phyloP scores from a whole-genome alignment of 345 rosid species.

The Noccaea caerulescens region DNA sequence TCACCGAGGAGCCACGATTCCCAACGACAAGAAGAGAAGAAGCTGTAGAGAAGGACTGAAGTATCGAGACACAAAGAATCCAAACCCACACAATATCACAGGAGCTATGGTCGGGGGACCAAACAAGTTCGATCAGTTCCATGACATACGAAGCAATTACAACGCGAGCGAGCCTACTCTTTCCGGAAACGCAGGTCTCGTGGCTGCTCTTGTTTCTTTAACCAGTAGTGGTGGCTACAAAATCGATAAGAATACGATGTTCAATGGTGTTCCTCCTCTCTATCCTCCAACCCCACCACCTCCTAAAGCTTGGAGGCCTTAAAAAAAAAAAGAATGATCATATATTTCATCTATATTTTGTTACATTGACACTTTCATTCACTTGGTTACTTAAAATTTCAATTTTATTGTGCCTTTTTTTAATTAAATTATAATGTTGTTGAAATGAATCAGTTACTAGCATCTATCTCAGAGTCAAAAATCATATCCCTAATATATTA shows the following conservation, averaged over 20 bases:
- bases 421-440: neutral
- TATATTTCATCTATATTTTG: neutral
- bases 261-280: slow-evolving; percentile 75
- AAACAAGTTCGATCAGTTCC: slow-evolving; percentile 65
- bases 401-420: neutral
- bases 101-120: slow-evolving; percentile 97
- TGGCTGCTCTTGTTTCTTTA: slow-evolving; percentile 76
- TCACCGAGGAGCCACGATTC: slow-evolving; percentile 84
- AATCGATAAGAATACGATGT: slow-evolving; percentile 72
- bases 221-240: slow-evolving; percentile 55
- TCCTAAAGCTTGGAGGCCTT: slow-evolving; percentile 83
- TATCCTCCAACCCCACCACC: slow-evolving; percentile 78
- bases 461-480: too few species aligned
- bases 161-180: slow-evolving; percentile 79
- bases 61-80: slow-evolving; percentile 60
- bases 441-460: slow-evolving; percentile 1
- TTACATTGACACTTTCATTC: slow-evolving; percentile 3
- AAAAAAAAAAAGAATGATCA: slow-evolving; percentile 4
- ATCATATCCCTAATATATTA: too few species aligned
- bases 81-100: slow-evolving; percentile 71
- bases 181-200: slow-evolving; percentile 81
- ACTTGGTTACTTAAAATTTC: neutral
- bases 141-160: slow-evolving; percentile 56
- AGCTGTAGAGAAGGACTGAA: slow-evolving; percentile 76
- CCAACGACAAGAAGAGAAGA: slow-evolving; percentile 53